A percentile compares a stretch with the other conserved stretches of the same genome.
Conservation (phyloP, 23 red algal species). For the Pyropia yezoensis region DNA sequence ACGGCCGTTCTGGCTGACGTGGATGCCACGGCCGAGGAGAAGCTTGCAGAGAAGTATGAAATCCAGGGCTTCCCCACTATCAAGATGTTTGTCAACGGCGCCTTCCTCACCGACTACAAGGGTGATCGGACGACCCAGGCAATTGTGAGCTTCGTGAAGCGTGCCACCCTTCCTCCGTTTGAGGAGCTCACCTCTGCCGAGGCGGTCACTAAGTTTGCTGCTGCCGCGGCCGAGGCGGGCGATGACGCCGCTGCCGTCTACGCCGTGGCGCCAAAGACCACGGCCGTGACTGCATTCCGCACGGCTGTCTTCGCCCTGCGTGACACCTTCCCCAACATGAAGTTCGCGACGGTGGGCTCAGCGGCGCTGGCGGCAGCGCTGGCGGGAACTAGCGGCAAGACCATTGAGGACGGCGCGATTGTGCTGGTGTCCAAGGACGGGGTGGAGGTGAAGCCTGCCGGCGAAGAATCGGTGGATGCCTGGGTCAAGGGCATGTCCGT, state of each 20-base stretch:
- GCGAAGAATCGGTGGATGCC: constrained; percentile 22
- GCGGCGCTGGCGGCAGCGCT: too few species aligned
- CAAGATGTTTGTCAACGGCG: constrained; percentile 85
- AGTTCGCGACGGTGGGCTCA: constrained; percentile 10
- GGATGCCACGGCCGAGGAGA: constrained; percentile 79
- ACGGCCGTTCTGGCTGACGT: constrained; percentile 87
- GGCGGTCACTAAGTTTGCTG: constrained; percentile 24
- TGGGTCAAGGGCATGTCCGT: constrained; percentile 37
- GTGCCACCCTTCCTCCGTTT: constrained; percentile 42
- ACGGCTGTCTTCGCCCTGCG: constrained; percentile 41
- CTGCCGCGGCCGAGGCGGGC: background rate
- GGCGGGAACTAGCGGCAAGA: too few species aligned
- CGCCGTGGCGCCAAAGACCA: too few species aligned
- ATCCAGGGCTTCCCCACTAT: constrained; percentile 92
- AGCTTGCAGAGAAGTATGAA: constrained; percentile 71
- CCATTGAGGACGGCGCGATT: too few species aligned
- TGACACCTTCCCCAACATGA: constrained; percentile 40
- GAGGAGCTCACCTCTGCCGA: constrained; percentile 15
- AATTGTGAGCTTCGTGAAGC: constrained; percentile 63
- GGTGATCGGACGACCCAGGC: constrained; percentile 63
- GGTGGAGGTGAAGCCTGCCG: constrained; percentile 16
- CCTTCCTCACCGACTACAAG: constrained; percentile 80
- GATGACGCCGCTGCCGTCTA: too few species aligned
- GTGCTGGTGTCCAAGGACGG: too few species aligned
- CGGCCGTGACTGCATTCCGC: constrained; percentile 12